phyloP scores from a whole-genome alignment of 305 asterid genomes.

The Fraxinus paxiana region DNA sequence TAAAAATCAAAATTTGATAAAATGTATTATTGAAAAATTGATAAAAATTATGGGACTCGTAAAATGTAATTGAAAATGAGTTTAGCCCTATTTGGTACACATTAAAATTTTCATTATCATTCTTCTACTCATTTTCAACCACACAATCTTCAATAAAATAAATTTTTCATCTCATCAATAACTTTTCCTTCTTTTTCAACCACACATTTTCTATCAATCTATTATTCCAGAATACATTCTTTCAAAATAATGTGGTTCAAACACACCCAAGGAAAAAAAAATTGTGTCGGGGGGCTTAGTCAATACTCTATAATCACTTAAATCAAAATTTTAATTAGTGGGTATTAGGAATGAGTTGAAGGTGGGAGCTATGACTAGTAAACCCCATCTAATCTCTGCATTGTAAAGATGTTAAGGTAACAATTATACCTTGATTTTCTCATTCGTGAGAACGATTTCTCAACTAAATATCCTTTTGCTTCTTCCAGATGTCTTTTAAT shows the following conservation, averaged over 20 bases:
- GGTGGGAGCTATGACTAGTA: slow-evolving; percentile 1
- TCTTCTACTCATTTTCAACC: too few relatives aligned
- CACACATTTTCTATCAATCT: too few relatives aligned
- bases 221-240: too few relatives aligned
- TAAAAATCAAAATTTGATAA: neutral
- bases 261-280: neutral
- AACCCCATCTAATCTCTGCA: slow-evolving; percentile 23
- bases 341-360: neutral
- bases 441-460: slow-evolving; percentile 32
- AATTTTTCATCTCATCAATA: too few relatives aligned
- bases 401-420: slow-evolving; percentile 21
- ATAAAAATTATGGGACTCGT: neutral
- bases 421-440: slow-evolving; percentile 15
- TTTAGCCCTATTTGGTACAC: too few relatives aligned
- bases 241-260: too few relatives aligned
- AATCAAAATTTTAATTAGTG: neutral
- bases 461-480: slow-evolving; percentile 29
- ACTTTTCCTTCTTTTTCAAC: too few relatives aligned
- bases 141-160: too few relatives aligned
- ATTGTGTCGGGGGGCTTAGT: neutral
- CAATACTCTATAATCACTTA: neutral
- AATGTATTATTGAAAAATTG: neutral
- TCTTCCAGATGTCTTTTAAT: neutral
- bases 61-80: neutral
- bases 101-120: too few relatives aligned